Conservation (phyloP, 352 stramenopile species). For the Pythium rhizo-oryzae region DNA sequence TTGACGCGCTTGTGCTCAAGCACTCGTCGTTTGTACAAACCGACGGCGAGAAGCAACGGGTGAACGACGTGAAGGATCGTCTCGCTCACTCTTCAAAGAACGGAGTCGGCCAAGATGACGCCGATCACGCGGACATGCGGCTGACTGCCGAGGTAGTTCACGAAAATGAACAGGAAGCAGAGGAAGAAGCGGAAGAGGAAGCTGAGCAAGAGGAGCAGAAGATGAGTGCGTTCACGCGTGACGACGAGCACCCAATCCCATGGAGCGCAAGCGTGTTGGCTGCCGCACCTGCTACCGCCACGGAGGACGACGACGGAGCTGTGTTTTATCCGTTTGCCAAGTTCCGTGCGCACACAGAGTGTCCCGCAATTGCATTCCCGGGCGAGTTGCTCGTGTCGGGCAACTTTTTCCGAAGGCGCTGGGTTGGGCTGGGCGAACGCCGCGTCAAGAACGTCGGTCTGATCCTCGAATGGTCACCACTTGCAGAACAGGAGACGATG, state of each 20-base stretch:
- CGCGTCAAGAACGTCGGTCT: slow-evolving; percentile 90
- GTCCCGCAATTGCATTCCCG: slow-evolving; percentile 76
- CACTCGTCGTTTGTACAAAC: slow-evolving; percentile 69
- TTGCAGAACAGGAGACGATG: slow-evolving; percentile 74
- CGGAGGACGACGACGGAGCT: slow-evolving; percentile 45
- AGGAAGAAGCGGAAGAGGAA: slow-evolving; percentile 89
- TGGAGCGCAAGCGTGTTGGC: slow-evolving; percentile 65
- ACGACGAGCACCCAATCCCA: slow-evolving; percentile 87
- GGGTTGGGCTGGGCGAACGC: slow-evolving; percentile 86
- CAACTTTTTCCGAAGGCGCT: slow-evolving; percentile 89
- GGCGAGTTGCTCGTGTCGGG: slow-evolving; percentile 72
- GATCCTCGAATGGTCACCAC: slow-evolving; percentile 87
- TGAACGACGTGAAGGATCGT: slow-evolving; percentile 65
- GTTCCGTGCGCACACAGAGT: slow-evolving; percentile 80
- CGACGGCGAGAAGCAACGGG: slow-evolving; percentile 44
- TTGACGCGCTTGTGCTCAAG: slow-evolving; percentile 58
- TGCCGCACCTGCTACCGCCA: neutral
- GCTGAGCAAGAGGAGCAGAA: slow-evolving; percentile 91
- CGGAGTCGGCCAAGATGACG: slow-evolving; percentile 47
- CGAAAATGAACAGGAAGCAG: slow-evolving; percentile 88
- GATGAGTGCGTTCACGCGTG: slow-evolving; percentile 90
- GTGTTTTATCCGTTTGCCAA: slow-evolving; percentile 81
- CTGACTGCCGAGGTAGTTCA: slow-evolving; percentile 89
- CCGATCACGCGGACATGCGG: slow-evolving; percentile 71
- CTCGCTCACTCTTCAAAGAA: slow-evolving; percentile 57